phyloP scores from a whole-genome alignment of 225 moss, liverwort and hornwort species.

The Takakia lepidozioides region DNA sequence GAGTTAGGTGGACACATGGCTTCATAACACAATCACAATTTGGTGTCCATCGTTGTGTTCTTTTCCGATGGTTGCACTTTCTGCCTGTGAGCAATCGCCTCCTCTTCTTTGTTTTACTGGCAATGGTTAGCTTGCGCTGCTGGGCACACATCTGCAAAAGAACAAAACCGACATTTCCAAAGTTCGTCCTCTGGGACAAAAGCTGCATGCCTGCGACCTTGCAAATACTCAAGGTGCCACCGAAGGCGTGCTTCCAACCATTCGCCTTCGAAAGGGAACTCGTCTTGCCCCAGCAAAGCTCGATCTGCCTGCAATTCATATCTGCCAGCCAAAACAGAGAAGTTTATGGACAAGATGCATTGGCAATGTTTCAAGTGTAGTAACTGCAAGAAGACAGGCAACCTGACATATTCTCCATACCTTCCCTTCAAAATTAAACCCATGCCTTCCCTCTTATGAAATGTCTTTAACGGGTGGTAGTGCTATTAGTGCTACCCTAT shows the following conservation, averaged over 20 bases:
- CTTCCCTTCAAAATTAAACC: too few relatives aligned
- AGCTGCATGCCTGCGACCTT: slow-evolving; percentile 63
- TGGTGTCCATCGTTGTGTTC: too few relatives aligned
- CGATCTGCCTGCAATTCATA: slow-evolving; percentile 97
- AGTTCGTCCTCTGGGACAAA: slow-evolving; percentile 70
- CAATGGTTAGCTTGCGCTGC: slow-evolving; percentile 39
- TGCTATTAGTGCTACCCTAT: too few relatives aligned
- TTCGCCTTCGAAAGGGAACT: slow-evolving; percentile 73
- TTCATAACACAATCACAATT: too few relatives aligned
- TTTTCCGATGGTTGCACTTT: too few relatives aligned
- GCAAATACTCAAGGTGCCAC: slow-evolving; percentile 91
- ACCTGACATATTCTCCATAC: not conserved
- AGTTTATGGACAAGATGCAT: not conserved
- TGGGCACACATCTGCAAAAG: slow-evolving; percentile 68
- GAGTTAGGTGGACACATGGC: too few relatives aligned
- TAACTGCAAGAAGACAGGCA: not conserved
- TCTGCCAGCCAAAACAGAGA: slow-evolving; percentile 21
- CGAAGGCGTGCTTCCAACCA: slow-evolving; percentile 75
- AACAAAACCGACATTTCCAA: slow-evolving; percentile 87
- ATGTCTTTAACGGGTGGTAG: slow-evolving; percentile 2
- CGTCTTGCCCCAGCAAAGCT: slow-evolving; percentile 76
- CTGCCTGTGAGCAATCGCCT: too few relatives aligned
- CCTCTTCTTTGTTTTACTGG: too few relatives aligned
- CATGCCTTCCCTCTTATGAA: too few relatives aligned
- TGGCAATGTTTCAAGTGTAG: not conserved